Evolutionary conservation across 1,284 basidiomycete genomes (phyloP).

Genomic region (Termitomyces sp.): DNA sequence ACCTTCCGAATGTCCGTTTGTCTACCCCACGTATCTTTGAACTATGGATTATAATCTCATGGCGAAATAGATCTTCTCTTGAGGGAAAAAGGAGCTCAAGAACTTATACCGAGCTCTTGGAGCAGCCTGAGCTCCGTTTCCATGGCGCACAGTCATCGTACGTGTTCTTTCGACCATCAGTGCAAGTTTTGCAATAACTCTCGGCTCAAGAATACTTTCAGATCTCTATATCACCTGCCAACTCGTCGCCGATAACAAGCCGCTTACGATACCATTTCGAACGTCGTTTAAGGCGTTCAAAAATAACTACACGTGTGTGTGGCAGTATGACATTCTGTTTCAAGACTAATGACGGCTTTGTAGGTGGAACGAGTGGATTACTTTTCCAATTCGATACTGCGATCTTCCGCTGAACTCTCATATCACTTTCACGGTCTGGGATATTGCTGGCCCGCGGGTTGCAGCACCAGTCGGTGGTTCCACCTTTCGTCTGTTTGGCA

Average conservation of each 20-base stretch:
- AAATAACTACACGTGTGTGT: conserved; percentile 67
- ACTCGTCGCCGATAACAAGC: conserved; percentile 89
- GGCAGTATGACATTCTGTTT: background rate
- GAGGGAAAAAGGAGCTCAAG: conserved; percentile 72
- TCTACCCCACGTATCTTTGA: background rate
- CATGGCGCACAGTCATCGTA: conserved; percentile 77
- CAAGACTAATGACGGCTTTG: conserved; percentile 6
- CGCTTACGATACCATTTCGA: conserved; percentile 83
- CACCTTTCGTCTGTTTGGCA: conserved; percentile 85
- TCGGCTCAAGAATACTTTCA: conserved; percentile 61
- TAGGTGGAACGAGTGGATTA: conserved; percentile 95
- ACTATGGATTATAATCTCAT: background rate
- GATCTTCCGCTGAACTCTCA: conserved; percentile 87
- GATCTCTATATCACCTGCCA: conserved; percentile 93
- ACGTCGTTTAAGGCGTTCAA: conserved; percentile 94
- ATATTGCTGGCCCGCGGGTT: conserved; percentile 76
- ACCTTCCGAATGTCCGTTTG: conserved; percentile 79
- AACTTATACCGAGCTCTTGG: conserved; percentile 70
- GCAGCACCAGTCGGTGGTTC: conserved; percentile 84
- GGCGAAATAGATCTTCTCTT: conserved; percentile 64
- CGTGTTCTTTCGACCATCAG: conserved; percentile 24
- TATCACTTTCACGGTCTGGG: conserved; percentile 92
- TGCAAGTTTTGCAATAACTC: conserved; percentile 21
- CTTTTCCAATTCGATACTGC: conserved; percentile 86
- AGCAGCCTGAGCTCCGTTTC: conserved; percentile 74